Base-by-base conservation (phyloP, 2,329 filamentous ascomycete species). In the Colletotrichum chrysophilum region DNA sequence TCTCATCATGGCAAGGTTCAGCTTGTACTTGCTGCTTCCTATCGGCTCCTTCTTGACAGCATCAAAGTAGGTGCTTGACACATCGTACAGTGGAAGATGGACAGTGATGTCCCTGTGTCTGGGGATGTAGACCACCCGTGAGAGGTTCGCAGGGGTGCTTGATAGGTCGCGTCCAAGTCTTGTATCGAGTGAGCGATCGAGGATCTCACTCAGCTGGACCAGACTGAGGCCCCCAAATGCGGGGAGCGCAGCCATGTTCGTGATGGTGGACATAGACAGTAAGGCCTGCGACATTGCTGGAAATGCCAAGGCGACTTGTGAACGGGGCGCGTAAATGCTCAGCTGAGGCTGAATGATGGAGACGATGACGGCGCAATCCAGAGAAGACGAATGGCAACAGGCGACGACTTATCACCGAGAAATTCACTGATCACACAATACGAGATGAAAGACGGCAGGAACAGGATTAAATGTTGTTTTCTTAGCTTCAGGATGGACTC, bases 61-160 rank as follows among this genome's bases (percentile, higher is more conserved):
- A 3, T 66, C 38, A 38, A 14, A 32, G 32, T 78, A 78, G 7
- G 28, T 64, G 2, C 52, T 30, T 4, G 70, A 64, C 10, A 78
- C 18, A 18, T 78, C 77, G 36, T 78, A 78, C 21, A 78, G 56
- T 4, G 77, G 77, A 4, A 78, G 67, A 14, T 78, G 77, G 3
- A 48, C 58, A 16, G 69, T 61, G 13, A 14, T 62, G 13, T 73
- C 62, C 3, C 26, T 58, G 26, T 78, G 75, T 2, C 52, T 68
- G 7, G 77, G 72, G 12, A 78, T 26, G 24, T 74, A 76, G 3
- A 78, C 62, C 55, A 74, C 70, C 7, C 77, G 77, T 4, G 76
- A 70, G 6, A 78, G 70, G 26, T 78, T 64, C 4, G 70, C 43
- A 1, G 77, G 77, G 18, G 65, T 69, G 18, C 16, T 52, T 13